Evolutionary conservation across 2,329 filamentous ascomycete species (phyloP), one percentile per base, ranked within the genome.

Genomic region (Sporothrix inflata): DNA sequence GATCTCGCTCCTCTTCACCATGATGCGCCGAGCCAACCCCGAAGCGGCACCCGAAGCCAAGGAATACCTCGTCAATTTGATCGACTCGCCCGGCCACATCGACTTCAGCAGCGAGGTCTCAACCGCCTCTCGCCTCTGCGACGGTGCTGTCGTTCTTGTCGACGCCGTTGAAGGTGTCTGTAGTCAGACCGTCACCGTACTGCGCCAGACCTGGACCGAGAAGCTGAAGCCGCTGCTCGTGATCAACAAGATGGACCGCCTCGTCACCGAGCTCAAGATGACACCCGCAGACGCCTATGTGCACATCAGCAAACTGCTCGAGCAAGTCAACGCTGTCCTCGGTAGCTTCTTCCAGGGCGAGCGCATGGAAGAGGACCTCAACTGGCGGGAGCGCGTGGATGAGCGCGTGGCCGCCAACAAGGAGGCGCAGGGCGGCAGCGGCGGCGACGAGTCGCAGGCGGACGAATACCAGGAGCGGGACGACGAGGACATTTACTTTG

Each of bases 71-170:
- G 93, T 99, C 83, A 99, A 99, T 81, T 83, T 99, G 72, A 99
- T 99, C 79, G 96, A 99, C 82, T 98, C 96, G 1, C 96, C 96
- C 0, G 96, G 96, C 2, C 96, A 99, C 80, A 98, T 99, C 75
- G 96, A 99, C 82, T 99, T 99, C 81, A 98, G 94, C 83, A 97
- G 94, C 76, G 96, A 99, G 80, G 96, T 99, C 0, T 98, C 94
- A 0, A 98, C 95, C 1, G 96, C 96, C 1, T 98, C 95, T 11
- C 88, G 96, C 71, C 85, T 99, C 21, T 98, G 96, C 77, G 96
- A 99, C 80, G 96, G 96, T 49, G 96, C 96, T 7, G 89, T 98
- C 11, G 93, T 99, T 12, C 85, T 99, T 40, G 94, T 99, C 24
- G 96, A 99, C 81, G 96, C 95, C 4, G 96, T 99, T 0, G 96